Base-by-base conservation (phyloP, 192 early-diverging fungal species). In the Gryganskiella cystojenkinii region DNA sequence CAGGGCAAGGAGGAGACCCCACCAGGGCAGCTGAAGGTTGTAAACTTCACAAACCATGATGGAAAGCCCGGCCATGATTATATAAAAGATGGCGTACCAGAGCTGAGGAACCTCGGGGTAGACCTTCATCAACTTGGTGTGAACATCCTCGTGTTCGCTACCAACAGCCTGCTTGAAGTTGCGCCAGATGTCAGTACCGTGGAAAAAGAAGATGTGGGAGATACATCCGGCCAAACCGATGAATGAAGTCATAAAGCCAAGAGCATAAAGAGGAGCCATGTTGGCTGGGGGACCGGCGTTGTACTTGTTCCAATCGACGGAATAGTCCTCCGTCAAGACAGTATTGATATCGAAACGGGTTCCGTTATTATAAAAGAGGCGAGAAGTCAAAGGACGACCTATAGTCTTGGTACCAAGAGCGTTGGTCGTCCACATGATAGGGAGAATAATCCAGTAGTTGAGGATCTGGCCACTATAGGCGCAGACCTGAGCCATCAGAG, bases 361-460 rank as follows among this genome's bases (percentile, higher is more conserved):
- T 43, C 71, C 71, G 15, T 73, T 58, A 4, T n/a, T n/a, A 19
- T 59, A 53, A 25, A 45, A 73, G 4, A 73, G 55, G 27, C 56
- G 55, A 14, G 71, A 64, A 52, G 71, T 73, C 40, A 73, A 43
- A 3, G 62, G 62, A 15, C 17, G 24, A n/a, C 40, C 62, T 7
- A 60, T 58, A 11, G 37, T 59, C 35, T 64, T 73, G 46, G 49
- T 73, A 5, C 50, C 60, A 22, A 64, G 46, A 19, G 40, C 34
- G 31, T 92, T 86, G 58, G 56, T 80, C 64, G 87, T 84, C 79
- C 88, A 92, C 19, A 87, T 79, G 20, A 89, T 80, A 9, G 92
- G 93, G 0, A 85, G 80, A 27, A 90, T 82, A 52, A 93, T 80
- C 93, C 93, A 94, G 69, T 88, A 86, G 15, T 85, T 71, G 3